Conservation (phyloP, 768 basidiomycete genomes). For the Termitomyces sp. region DNA sequence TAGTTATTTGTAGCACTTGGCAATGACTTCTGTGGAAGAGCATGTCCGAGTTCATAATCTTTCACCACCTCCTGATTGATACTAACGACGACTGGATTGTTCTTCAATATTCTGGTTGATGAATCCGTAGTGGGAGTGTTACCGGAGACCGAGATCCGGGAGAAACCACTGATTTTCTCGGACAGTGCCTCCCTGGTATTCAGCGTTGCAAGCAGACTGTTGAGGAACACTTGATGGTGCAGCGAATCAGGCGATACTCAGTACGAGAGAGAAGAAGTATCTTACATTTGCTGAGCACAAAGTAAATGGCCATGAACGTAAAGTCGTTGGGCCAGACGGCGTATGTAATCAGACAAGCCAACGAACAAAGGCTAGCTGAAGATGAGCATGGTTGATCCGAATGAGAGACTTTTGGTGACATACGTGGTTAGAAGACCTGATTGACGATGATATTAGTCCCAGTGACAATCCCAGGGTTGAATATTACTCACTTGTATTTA, state of each 20-base stretch:
- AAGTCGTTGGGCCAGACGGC: constrained; percentile 18
- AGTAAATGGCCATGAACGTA: constrained; percentile 18
- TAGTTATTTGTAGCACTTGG: not conserved
- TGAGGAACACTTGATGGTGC: constrained; percentile 15
- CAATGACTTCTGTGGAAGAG: not conserved
- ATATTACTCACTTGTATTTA: constrained; percentile 8
- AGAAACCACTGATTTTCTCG: constrained; percentile 12
- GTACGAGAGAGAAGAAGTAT: not conserved
- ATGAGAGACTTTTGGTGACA: not conserved
- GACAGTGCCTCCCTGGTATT: constrained; percentile 12
- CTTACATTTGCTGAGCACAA: constrained; percentile 17
- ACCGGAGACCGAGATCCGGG: not conserved
- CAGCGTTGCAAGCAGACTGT: constrained; percentile 17
- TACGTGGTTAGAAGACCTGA: constrained; percentile 15
- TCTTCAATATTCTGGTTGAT: not conserved
- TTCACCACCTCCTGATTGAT: constrained; percentile 4
- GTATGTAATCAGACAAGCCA: constrained; percentile 12
- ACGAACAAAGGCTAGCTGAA: constrained; percentile 6
- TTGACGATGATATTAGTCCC: no score
- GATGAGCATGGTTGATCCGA: not conserved
- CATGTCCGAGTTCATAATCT: not conserved
- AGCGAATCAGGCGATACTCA: not conserved
- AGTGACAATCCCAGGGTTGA: not conserved
- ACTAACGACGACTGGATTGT: not conserved
- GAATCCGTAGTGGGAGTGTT: not conserved